These are phyloP conservation scores for Fusarium brachygibbosum DNA, from an alignment of 2,329 filamentous ascomycete genomes.

Conservation along the genomic window DNA sequence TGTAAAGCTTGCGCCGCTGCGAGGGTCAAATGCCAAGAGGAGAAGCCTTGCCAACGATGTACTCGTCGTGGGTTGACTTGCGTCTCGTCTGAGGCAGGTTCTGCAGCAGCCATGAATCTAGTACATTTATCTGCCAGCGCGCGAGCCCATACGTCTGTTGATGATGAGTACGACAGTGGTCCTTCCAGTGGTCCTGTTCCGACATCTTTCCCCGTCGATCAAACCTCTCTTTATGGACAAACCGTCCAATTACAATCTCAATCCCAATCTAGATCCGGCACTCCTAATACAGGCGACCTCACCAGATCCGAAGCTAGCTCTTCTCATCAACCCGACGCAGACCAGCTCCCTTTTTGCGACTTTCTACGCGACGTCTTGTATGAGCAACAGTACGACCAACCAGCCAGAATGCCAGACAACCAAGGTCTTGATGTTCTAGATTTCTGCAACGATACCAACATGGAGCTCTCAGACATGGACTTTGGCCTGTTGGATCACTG, in stretches of 20 bases:
- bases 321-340: slow-evolving; percentile 48
- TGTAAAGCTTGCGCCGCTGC: slow-evolving; percentile 66
- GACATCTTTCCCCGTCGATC: slow-evolving; percentile 24
- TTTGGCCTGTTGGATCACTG: slow-evolving; percentile 65
- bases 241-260: slow-evolving; percentile 30
- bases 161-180: slow-evolving; percentile 38
- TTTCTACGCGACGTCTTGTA: slow-evolving; percentile 66
- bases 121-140: slow-evolving; percentile 59
- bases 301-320: slow-evolving; percentile 35
- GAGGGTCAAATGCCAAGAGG: slow-evolving; percentile 68
- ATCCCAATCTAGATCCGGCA: slow-evolving; percentile 36
- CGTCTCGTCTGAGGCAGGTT: slow-evolving; percentile 55
- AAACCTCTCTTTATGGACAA: slow-evolving; percentile 35
- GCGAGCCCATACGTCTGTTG: slow-evolving; percentile 47
- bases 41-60: slow-evolving; percentile 67
- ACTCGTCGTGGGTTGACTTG: slow-evolving; percentile 62
- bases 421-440: slow-evolving; percentile 62
- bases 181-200: slow-evolving; percentile 15
- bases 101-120: slow-evolving; percentile 60
- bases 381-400: slow-evolving; percentile 57
- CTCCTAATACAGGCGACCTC: slow-evolving; percentile 41
- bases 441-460: slow-evolving; percentile 63
- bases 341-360: slow-evolving; percentile 61
- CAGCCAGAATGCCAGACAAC: slow-evolving; percentile 54
- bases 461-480: slow-evolving; percentile 66